Evolutionary conservation across 179 eudicot species (phyloP), one percentile per base, ranked within the genome.

Genomic region (Patellifolia procumbens): DNA sequence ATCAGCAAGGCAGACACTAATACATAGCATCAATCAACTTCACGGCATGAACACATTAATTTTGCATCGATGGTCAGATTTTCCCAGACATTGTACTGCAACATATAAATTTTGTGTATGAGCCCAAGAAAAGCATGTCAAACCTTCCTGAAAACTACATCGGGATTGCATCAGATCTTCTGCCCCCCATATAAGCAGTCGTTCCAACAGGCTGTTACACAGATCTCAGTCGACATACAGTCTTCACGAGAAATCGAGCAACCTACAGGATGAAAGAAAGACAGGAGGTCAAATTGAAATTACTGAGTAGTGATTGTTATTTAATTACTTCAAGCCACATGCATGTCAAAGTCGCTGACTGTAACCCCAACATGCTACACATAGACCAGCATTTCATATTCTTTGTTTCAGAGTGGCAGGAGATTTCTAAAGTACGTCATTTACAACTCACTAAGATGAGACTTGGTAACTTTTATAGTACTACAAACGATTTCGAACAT

Each of bases 241-340:
- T 95, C 82, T 93, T 95, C 92, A 93, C 86, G 77, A 95, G 92
- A 83, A 91, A 79, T 86, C 97, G 90, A 76, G 97, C 96, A 83
- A 95, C 99, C 99, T 95, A 70, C 58, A 73, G 51, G 20, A 74
- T 71, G 66, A 31, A 77, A 70, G 46, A 45, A 20, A 39, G 10
- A 65, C 3, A 63, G 19, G 22, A n/a, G 31, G 35, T 26, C 28
- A 29, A 70, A 60, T 16, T 22, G 16, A 37, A 64, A 67, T 26
- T 39, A 37, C 59, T 26, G 32, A 35, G 11, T 7, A 55, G 28
- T 51, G 5, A 15, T 28, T 42, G 34, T n/a, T n/a, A n/a, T n/a
- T n/a, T n/a, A n/a, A 34, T n/a, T 16, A 65, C 52, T 74, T 63
- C 64, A 59, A 48, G 64, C 68, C 24, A 61, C 29, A 65, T n/a